Conservation (phyloP, 2,329 filamentous ascomycete genomes). For the Sporothrix sp. region DNA sequence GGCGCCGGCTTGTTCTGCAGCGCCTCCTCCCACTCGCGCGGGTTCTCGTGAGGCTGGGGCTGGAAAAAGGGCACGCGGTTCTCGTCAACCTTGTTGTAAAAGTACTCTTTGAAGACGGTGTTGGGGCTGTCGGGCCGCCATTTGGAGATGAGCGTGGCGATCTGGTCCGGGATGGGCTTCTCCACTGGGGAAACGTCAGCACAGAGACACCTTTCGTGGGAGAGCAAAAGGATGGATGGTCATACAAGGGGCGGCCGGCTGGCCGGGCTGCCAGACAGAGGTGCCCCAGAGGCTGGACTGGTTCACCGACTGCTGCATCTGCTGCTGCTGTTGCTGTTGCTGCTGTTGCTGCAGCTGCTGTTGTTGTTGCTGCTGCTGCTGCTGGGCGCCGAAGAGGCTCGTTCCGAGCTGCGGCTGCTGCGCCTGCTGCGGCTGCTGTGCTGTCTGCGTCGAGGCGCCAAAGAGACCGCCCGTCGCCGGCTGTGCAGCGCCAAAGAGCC, state of each 20-base stretch:
- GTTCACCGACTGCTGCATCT: slow-evolving; percentile 28
- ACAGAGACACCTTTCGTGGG: not conserved
- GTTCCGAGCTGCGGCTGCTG: slow-evolving; percentile 15
- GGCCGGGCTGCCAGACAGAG: slow-evolving; percentile 43
- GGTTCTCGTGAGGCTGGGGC: slow-evolving; percentile 59
- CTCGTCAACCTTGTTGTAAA: slow-evolving; percentile 77
- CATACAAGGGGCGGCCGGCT: slow-evolving; percentile 38
- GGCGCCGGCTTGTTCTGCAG: slow-evolving; percentile 68
- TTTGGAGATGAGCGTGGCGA: slow-evolving; percentile 58
- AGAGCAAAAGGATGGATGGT: not conserved
- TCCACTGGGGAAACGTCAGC: slow-evolving; percentile 38
- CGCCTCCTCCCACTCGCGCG: slow-evolving; percentile 75
- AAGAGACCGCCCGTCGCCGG: slow-evolving; percentile 4
- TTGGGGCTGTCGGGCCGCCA: slow-evolving; percentile 61
- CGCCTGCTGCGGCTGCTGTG: slow-evolving; percentile 28
- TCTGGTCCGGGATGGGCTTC: slow-evolving; percentile 66
- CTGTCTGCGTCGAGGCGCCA: slow-evolving; percentile 11
- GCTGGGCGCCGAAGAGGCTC: slow-evolving; percentile 3
- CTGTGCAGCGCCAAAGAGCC: slow-evolving; percentile 12
- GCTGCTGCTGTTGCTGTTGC: slow-evolving; percentile 27
- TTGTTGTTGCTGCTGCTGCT: slow-evolving; percentile 29
- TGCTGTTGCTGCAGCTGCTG: slow-evolving; percentile 29
- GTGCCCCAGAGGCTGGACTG: slow-evolving; percentile 32
- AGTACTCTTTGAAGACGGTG: slow-evolving; percentile 72
- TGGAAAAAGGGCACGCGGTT: slow-evolving; percentile 67